Conservation (phyloP, 345 rosid species). For the Viola odorata region DNA sequence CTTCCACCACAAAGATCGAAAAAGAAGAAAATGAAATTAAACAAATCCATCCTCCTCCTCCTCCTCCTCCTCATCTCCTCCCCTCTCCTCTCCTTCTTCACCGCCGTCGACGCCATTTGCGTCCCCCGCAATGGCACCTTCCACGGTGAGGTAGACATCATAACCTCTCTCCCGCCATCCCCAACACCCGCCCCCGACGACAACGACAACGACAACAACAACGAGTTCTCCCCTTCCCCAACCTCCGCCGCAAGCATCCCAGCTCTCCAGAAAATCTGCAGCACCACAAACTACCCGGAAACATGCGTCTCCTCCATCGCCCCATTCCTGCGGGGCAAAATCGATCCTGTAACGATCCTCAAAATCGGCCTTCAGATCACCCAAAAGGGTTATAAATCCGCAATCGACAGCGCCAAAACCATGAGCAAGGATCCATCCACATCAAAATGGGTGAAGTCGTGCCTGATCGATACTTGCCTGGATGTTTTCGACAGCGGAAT, state of each 20-base stretch:
- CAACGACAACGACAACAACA: background rate
- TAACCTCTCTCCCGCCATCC: no score
- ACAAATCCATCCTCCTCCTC: conserved; percentile 15
- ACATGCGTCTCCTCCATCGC: conserved; percentile 9
- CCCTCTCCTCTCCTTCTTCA: conserved; percentile 1
- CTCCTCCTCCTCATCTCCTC: conserved; percentile 11
- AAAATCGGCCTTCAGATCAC: conserved; percentile 14
- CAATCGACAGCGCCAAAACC: background rate
- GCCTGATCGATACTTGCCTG: conserved; percentile 9
- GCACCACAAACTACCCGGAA: background rate
- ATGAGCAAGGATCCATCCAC: background rate
- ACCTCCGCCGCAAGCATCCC: background rate
- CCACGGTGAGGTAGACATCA: no score
- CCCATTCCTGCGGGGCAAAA: background rate
- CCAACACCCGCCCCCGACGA: background rate
- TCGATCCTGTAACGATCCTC: conserved; percentile 8
- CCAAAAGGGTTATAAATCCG: background rate
- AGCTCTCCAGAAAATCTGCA: conserved; percentile 9
- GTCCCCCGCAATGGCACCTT: background rate
- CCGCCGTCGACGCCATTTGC: background rate
- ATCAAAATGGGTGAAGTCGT: background rate
- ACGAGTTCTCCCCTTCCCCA: background rate
- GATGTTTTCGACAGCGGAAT: conserved; percentile 10
- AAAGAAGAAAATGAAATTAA: conserved; percentile 21
- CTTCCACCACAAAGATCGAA: background rate